Percentiles rank a stretch among this genome's conserved stretches.
Evolutionary conservation across 2,329 filamentous ascomycete species (phyloP).

Genomic region (Diaporthe destruens): DNA sequence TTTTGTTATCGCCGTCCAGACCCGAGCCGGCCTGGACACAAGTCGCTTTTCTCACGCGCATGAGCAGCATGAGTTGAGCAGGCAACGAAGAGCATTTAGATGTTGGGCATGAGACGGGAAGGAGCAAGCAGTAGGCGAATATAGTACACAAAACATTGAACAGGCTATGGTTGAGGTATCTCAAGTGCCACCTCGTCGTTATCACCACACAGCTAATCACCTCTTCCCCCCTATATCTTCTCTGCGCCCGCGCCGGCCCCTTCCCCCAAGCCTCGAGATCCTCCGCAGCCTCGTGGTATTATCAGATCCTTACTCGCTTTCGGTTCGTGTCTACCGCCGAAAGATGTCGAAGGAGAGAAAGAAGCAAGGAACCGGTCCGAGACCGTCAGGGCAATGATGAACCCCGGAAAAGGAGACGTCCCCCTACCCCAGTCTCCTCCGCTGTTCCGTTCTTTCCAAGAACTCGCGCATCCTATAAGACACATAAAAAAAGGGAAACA

Average conservation of each 20-base stretch:
- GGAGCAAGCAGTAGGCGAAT: conserved; percentile 32
- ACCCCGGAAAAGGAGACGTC: conserved; percentile 49
- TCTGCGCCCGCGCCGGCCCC: conserved; percentile 23
- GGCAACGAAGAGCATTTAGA: neutral
- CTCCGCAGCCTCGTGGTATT: conserved; percentile 37
- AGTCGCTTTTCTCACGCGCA: neutral
- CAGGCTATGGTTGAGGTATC: conserved; percentile 44
- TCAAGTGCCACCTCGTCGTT: conserved; percentile 41
- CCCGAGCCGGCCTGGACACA: neutral
- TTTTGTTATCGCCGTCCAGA: neutral
- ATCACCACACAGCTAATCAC: conserved; percentile 34
- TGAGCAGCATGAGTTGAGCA: neutral
- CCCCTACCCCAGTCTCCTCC: conserved; percentile 44
- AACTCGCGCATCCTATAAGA: conserved; percentile 41
- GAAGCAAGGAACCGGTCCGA: conserved; percentile 42
- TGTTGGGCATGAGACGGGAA: conserved; percentile 23
- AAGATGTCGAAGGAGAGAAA: conserved; percentile 45
- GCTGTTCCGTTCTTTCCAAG: conserved; percentile 40
- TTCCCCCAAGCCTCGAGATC: neutral
- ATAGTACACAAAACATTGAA: conserved; percentile 43
- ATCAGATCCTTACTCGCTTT: conserved; percentile 38
- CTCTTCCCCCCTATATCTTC: conserved; percentile 6
- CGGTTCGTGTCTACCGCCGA: conserved; percentile 45
- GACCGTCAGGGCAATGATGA: conserved; percentile 44
- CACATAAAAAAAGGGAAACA: conserved; percentile 40